These are phyloP conservation scores for Candida takata DNA, from an alignment of 805 yeast genomes.

Conservation along the genomic window DNA sequence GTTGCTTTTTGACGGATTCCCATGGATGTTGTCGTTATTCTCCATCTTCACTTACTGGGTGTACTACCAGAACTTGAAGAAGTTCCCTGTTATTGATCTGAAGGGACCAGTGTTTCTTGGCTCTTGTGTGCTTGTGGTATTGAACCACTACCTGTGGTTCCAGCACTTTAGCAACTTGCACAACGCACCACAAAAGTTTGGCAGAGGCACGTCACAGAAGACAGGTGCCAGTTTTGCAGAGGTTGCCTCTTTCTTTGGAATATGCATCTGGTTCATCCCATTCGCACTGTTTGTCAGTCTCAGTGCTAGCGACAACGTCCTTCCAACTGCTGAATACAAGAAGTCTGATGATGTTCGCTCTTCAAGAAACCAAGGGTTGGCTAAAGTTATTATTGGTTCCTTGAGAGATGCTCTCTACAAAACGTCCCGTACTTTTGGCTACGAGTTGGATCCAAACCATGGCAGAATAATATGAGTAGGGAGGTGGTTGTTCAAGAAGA, in stretches of 20 bases:
- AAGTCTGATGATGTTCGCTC: constrained; percentile 26
- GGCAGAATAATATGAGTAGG: constrained; percentile 40
- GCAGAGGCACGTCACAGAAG: neutral
- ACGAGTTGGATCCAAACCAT: constrained; percentile 51
- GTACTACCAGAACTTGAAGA: constrained; percentile 68
- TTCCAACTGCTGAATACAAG: constrained; percentile 45
- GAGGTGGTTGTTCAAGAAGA: too few species aligned
- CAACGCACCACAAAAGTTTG: too few species aligned
- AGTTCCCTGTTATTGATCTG: constrained; percentile 78
- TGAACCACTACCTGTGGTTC: constrained; percentile 89
- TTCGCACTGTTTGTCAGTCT: constrained; percentile 86
- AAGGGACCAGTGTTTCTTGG: constrained; percentile 62
- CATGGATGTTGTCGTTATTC: constrained; percentile 57
- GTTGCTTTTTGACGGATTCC: constrained; percentile 71
- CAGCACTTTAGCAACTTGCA: constrained; percentile 63
- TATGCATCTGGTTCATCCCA: constrained; percentile 88
- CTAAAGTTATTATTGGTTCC: constrained; percentile 55
- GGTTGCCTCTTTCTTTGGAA: constrained; percentile 90
- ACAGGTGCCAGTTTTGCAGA: constrained; percentile 66
- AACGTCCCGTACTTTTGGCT: constrained; percentile 51
- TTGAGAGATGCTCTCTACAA: constrained; percentile 41
- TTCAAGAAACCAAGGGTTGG: constrained; percentile 50
- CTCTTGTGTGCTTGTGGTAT: constrained; percentile 64
- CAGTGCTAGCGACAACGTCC: constrained; percentile 83
- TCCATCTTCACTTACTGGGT: constrained; percentile 65